A percentile compares a stretch with the other conserved stretches of the same genome.
Conservation (phyloP, 2,329 filamentous ascomycete genomes). For the Penicillium sp. region DNA sequence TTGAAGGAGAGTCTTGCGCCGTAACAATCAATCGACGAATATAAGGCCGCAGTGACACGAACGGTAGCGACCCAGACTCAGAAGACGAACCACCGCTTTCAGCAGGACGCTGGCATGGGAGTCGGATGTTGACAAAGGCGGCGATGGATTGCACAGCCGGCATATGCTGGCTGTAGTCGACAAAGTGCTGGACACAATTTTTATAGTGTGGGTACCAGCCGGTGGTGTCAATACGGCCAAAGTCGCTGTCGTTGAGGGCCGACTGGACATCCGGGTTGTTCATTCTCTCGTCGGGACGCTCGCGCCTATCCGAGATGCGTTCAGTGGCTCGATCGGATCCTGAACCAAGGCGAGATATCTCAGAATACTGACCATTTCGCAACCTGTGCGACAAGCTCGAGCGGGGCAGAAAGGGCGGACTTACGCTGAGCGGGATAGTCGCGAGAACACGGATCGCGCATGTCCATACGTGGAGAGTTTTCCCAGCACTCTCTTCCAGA, state of each 20-base stretch:
- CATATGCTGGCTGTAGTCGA: constrained; percentile 83
- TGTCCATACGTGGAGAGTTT: constrained; percentile 30
- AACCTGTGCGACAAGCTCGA: constrained; percentile 38
- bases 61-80: constrained; percentile 30
- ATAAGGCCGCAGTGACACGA: constrained; percentile 77
- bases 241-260: constrained; percentile 26
- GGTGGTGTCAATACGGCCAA: constrained; percentile 63
- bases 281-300: constrained; percentile 13
- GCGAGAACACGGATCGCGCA: constrained; percentile 29
- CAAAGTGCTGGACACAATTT: constrained; percentile 82
- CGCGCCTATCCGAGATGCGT: constrained; percentile 26
- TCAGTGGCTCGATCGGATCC: constrained; percentile 32
- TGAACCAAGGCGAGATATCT: constrained; percentile 20
- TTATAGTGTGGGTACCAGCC: constrained; percentile 90
- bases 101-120: constrained; percentile 73
- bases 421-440: constrained; percentile 30
- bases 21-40: constrained; percentile 92
- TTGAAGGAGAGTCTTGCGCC: constrained; percentile 79
- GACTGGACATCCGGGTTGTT: constrained; percentile 15
- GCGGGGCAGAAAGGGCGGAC: constrained; percentile 6
- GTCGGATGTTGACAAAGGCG: constrained; percentile 85
- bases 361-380: constrained; percentile 66
- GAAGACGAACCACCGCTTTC: constrained; percentile 36
- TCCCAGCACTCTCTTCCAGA: constrained; percentile 34
- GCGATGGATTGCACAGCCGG: constrained; percentile 80